Conservation (phyloP, 257 asterid genomes). For the Verbascum thapsus region DNA sequence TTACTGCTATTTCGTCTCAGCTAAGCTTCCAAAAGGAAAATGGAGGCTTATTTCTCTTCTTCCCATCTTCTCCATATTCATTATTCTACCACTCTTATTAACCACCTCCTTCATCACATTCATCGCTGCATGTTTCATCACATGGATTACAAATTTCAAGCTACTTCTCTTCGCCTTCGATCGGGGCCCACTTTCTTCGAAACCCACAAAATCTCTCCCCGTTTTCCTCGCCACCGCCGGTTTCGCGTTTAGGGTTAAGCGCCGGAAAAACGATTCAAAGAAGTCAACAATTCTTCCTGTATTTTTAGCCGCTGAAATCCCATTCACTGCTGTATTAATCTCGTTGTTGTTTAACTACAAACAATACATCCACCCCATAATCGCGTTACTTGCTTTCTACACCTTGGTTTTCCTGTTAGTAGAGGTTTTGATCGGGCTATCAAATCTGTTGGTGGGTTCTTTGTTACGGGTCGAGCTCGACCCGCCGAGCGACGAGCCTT, state of each 20-base stretch:
- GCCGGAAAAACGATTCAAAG: not conserved
- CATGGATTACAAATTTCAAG: constrained; percentile 62
- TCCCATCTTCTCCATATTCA: constrained; percentile 49
- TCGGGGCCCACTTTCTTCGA: constrained; percentile 49
- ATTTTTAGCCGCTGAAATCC: constrained; percentile 31
- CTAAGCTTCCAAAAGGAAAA: constrained; percentile 46
- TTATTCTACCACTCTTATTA: constrained; percentile 41
- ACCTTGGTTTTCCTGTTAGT: constrained; percentile 29
- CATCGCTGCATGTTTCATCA: constrained; percentile 44
- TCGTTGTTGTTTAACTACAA: not conserved
- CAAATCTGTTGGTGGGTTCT: constrained; percentile 26
- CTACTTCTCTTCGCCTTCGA: constrained; percentile 62
- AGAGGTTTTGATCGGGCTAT: constrained; percentile 29
- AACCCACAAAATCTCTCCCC: constrained; percentile 36
- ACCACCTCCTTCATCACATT: constrained; percentile 44
- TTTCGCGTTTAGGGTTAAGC: constrained; percentile 46
- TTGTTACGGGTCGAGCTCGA: constrained; percentile 18
- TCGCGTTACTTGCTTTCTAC: constrained; percentile 25
- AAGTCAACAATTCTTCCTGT: constrained; percentile 10
- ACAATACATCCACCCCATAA: constrained; percentile 4
- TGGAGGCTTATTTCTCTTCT: constrained; percentile 48
- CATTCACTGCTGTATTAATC: constrained; percentile 14
- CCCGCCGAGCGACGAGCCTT: no score
- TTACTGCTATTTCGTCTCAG: constrained; percentile 42
- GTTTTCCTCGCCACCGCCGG: constrained; percentile 48